phyloP scores from a whole-genome alignment of 768 basidiomycete genomes.

The Suillus discolor region DNA sequence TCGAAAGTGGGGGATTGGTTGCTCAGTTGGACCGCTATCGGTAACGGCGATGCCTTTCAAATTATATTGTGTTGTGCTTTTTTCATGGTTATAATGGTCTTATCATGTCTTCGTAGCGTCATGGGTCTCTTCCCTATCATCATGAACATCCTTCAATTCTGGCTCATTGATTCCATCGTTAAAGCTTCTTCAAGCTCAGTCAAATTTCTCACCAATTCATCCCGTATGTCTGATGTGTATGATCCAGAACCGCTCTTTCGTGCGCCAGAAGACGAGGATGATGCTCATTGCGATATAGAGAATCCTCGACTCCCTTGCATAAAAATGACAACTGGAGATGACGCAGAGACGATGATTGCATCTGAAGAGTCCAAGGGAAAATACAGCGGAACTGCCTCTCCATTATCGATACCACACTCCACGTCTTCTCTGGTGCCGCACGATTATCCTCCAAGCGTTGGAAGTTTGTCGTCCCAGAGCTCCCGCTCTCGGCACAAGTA shows the following conservation, averaged over 20 bases:
- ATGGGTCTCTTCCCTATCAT: constrained; percentile 92
- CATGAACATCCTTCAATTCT: constrained; percentile 92
- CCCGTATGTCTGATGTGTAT: constrained; percentile 38
- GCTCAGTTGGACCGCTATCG: constrained; percentile 73
- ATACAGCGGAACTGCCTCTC: constrained; percentile 13
- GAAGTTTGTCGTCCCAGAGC: constrained; percentile 35
- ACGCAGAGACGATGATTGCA: constrained; percentile 22
- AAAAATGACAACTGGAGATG: constrained; percentile 33
- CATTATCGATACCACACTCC: constrained; percentile 18
- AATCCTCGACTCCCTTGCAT: constrained; percentile 40
- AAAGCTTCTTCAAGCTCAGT: constrained; percentile 59
- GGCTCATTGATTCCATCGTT: constrained; percentile 92
- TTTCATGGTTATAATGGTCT: constrained; percentile 8
- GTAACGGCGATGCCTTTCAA: constrained; percentile 63
- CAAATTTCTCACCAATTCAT: constrained; percentile 41
- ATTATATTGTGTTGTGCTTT: constrained; percentile 71
- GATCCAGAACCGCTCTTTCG: constrained; percentile 69
- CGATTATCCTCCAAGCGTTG: constrained; percentile 61
- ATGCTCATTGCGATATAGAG: constrained; percentile 46
- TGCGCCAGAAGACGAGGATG: constrained; percentile 57
- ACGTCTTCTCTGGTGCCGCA: constrained; percentile 19
- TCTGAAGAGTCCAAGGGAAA: constrained; percentile 20
- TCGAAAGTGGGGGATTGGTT: constrained; percentile 85
- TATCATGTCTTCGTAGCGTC: constrained; percentile 47
- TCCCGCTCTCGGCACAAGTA: constrained; percentile 30